Conservation (phyloP, 257 asterid species). For the Scutellaria galericulata region DNA sequence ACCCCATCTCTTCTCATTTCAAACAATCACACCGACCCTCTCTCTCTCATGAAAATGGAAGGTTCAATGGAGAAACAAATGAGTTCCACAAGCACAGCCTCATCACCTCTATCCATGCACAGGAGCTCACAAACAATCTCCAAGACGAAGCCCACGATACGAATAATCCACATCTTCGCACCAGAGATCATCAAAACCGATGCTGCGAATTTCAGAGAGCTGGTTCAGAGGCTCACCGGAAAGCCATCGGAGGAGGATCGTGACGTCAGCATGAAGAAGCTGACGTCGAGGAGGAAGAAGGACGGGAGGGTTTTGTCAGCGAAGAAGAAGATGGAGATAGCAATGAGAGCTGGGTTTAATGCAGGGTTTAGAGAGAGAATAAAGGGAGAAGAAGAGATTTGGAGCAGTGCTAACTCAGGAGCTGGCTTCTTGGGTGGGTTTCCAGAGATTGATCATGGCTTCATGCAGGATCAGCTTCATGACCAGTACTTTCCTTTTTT, state of each 20-base stretch:
- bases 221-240: constrained; percentile 90
- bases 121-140: constrained; percentile 62
- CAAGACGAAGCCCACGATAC: constrained; percentile 70
- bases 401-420: constrained; percentile 65
- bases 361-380: constrained; percentile 47
- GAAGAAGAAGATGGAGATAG: constrained; percentile 45
- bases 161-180: constrained; percentile 90
- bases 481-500: constrained; percentile 46
- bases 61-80: constrained; percentile 46
- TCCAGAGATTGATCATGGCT: constrained; percentile 55
- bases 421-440: constrained; percentile 74
- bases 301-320: constrained; percentile 32
- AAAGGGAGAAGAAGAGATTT: constrained; percentile 83
- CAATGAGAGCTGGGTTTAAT: constrained; percentile 36
- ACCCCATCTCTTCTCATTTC: constrained; percentile 30
- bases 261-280: constrained; percentile 21
- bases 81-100: constrained; percentile 40
- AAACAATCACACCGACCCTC: constrained; percentile 39
- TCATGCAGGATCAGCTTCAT: constrained; percentile 56
- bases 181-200: constrained; percentile 91
- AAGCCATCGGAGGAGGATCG: constrained; percentile 53
- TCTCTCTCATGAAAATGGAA: constrained; percentile 43
- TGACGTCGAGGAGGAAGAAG: neutral
- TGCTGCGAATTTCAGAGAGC: constrained; percentile 69
- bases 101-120: constrained; percentile 48